These are phyloP conservation scores for Rhododendron henanense DNA, from an alignment of 148 eudicot species.

Conservation along the genomic window DNA sequence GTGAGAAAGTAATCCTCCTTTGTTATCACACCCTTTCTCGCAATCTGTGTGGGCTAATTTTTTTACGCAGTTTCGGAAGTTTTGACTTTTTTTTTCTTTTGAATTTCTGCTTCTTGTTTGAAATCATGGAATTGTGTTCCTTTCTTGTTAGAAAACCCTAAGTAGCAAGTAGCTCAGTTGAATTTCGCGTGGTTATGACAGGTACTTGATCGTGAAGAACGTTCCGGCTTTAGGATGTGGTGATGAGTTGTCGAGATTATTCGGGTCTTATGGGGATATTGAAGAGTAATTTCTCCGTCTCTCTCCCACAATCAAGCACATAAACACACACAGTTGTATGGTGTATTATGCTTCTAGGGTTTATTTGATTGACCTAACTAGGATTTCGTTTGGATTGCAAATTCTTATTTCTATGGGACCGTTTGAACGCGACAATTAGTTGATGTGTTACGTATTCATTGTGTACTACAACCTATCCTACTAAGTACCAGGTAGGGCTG, in stretches of 20 bases:
- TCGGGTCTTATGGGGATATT: constrained; percentile 71
- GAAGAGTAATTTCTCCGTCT: constrained; percentile 53
- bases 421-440: neutral
- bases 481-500: neutral
- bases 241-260: constrained; percentile 64
- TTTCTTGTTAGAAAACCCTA: neutral
- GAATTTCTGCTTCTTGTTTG: neutral
- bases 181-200: constrained; percentile 12
- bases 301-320: neutral
- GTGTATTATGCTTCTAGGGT: neutral
- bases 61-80: neutral
- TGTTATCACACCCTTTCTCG: neutral
- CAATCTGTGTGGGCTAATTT: neutral
- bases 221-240: constrained; percentile 91
- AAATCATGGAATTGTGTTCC: neutral
- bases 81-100: neutral
- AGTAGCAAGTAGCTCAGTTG: neutral
- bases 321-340: neutral
- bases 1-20: neutral
- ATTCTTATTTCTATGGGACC: neutral
- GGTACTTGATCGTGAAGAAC: constrained; percentile 84
- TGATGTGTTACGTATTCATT: neutral
- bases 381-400: neutral
- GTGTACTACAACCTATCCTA: neutral
- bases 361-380: neutral